Conservation (phyloP, 2,329 filamentous ascomycete genomes). For the Scorias spongiosa region DNA sequence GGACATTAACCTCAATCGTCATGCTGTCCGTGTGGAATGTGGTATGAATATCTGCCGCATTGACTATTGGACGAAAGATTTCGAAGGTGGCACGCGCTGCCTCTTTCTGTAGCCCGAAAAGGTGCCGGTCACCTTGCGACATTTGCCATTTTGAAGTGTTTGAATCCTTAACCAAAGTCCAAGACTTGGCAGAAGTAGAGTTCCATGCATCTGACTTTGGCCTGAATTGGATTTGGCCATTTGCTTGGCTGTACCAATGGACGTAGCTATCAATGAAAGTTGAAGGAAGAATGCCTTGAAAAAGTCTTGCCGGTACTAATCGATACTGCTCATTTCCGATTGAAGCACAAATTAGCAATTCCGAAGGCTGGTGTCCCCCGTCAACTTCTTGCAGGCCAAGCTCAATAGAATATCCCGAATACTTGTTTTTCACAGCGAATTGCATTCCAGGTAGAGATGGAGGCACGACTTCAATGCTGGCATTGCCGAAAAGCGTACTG, state of each 20-base stretch:
- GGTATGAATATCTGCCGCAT: not conserved
- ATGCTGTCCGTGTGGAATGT: not conserved
- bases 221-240: constrained; percentile 37
- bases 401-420: constrained; percentile 34
- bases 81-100: constrained; percentile 33
- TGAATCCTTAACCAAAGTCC: constrained; percentile 8
- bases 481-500: constrained; percentile 38
- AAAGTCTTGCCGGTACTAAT: constrained; percentile 17
- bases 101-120: constrained; percentile 4
- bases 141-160: constrained; percentile 32
- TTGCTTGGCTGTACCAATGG: constrained; percentile 43
- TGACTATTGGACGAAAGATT: constrained; percentile 25
- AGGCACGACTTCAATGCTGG: constrained; percentile 36
- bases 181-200: not conserved
- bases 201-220: constrained; percentile 11
- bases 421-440: constrained; percentile 27
- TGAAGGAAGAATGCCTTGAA: constrained; percentile 34
- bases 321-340: constrained; percentile 18
- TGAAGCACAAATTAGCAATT: constrained; percentile 31
- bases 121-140: not conserved
- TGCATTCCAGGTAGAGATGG: constrained; percentile 40
- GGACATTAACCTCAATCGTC: constrained; percentile 9
- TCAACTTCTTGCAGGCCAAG: constrained; percentile 32
- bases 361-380: not conserved
- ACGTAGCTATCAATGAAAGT: constrained; percentile 37